Evolutionary conservation across 2,329 filamentous ascomycete genomes (phyloP), one percentile per base, ranked within the genome.

Genomic region (Penicillium thymicola): DNA sequence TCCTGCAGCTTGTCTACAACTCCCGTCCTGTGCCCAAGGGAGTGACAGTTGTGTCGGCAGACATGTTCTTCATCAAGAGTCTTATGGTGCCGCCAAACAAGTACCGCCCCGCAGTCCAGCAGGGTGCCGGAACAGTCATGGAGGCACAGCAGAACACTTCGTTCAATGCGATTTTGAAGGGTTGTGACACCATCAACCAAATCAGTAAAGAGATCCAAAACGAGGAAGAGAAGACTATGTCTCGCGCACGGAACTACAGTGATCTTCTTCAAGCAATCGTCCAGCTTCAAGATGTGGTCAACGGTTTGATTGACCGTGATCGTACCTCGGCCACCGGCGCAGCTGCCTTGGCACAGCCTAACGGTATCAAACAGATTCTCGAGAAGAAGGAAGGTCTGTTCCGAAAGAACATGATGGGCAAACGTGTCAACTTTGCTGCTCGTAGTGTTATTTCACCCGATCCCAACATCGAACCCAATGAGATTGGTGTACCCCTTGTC

Each of bases 351-450:
- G 83, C 87, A 54, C 89, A 90, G 51, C 90, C 95, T 59, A 92
- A 96, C 61, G 94, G 95, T 65, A 96, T 99, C 77, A 99, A 99
- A 77, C 94, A 99, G 72, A 89, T 92, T 70, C 82, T 99, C 28
- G 94, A 99, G 77, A 99, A 99, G 81, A 99, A 99, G 77, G 95
- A 99, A 71, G 94, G 94, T 63, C 82, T 99, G 30, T 99, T 99
- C 81, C 84, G 94, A 67, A 97, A 96, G 80, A 97, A 99, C 76
- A 97, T 99, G 94, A 99, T 99, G 94, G 94, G 94, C 59, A 99
- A 99, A 81, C 92, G 94, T 80, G 94, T 99, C 77, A 97, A 99
- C 75, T 97, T 94, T 72, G 94, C 94, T 48, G 94, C 94, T 37
- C 89, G 94, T 73, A 96, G 90, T 82, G 94, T 99, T 72, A 99